Evolutionary conservation across 768 basidiomycete species (phyloP), one percentile per base, ranked within the genome.

Genomic region (Lactarius pseudohatsudake): DNA sequence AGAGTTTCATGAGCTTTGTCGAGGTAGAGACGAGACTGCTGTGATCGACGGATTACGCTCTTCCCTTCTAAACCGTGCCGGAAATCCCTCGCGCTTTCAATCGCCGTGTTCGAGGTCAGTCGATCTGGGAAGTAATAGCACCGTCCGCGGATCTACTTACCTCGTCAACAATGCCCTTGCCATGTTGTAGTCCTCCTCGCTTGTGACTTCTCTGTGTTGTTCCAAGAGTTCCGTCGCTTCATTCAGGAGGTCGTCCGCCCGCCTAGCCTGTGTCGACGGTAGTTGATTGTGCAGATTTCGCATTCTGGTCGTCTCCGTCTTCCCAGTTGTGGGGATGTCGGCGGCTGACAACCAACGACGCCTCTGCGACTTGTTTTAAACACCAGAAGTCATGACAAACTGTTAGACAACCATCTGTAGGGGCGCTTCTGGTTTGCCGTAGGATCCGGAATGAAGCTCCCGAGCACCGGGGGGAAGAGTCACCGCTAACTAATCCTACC

Each of bases 21-120:
- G 34, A 60, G 53, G 54, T 65, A 60, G 32, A 59, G 58, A 7
- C 58, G 36, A 43, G 64, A 61, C 22, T 61, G 59, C 32, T 45
- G 40, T 6, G 18, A 55, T 34, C 54, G 54, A 18, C 34, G 54
- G 45, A 66, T 40, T 10, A 57, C 55, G 22, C 9, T 18, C 28
- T 62, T 66, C 15, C n/a, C 22, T 16, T 61, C 59, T 26, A 57
- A 36, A 36, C 60, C 45, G 20, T 66, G 13, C 20, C 45, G 34
- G 26, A 40, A 30, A 30, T 47, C 65, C n/a, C 7, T 57, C 9
- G 60, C 55, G 8, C 60, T 57, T 47, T 22, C n/a, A 36, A 38
- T 18, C 59, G 45, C 26, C 13, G 20, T 38, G 4, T 7, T 57
- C 36, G 32, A 26, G 34, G 10, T 15, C 22, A 32, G 40, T 62